phyloP scores from a whole-genome alignment of 257 asterid species.

The Fraxinus americana region DNA sequence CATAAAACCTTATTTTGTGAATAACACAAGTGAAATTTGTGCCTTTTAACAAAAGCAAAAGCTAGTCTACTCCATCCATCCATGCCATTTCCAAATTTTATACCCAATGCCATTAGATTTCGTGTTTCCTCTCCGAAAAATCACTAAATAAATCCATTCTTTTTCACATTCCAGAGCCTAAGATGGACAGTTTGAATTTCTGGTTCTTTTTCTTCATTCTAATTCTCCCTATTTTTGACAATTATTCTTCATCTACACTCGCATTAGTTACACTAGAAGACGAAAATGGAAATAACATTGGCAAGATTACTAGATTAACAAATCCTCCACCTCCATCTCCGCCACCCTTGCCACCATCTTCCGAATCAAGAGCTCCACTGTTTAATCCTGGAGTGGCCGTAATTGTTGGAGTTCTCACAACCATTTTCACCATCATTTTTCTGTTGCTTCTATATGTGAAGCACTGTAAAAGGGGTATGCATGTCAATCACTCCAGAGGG shows the following conservation, averaged over 20 bases:
- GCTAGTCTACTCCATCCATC: conserved; percentile 8
- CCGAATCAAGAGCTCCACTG: conserved; percentile 19
- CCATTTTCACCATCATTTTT: conserved; percentile 61
- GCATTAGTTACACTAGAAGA: neutral
- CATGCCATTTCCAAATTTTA: conserved; percentile 10
- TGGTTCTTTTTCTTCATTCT: conserved; percentile 17
- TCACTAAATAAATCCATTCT: neutral
- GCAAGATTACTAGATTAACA: neutral
- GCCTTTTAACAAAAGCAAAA: conserved; percentile 12
- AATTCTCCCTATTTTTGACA: too few species aligned
- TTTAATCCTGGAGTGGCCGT: conserved; percentile 62
- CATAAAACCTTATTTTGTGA: conserved; percentile 9
- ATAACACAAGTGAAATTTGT: conserved; percentile 23
- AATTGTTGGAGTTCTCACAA: conserved; percentile 57
- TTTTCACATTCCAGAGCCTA: neutral
- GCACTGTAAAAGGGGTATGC: conserved; percentile 54
- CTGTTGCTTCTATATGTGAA: conserved; percentile 64
- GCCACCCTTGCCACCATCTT: conserved; percentile 1
- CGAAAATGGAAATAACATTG: conserved; percentile 3
- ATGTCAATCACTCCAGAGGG: conserved; percentile 3
- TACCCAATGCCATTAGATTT: conserved; percentile 27
- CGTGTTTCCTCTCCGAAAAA: conserved; percentile 24
- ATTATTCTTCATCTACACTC: neutral
- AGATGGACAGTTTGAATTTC: conserved; percentile 40
- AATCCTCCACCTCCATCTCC: conserved; percentile 25